Percentiles rank a stretch among this genome's conserved stretches.
phyloP scores from a whole-genome alignment of 2,329 filamentous ascomycete genomes.

The Aspergillus transmontanensis region DNA sequence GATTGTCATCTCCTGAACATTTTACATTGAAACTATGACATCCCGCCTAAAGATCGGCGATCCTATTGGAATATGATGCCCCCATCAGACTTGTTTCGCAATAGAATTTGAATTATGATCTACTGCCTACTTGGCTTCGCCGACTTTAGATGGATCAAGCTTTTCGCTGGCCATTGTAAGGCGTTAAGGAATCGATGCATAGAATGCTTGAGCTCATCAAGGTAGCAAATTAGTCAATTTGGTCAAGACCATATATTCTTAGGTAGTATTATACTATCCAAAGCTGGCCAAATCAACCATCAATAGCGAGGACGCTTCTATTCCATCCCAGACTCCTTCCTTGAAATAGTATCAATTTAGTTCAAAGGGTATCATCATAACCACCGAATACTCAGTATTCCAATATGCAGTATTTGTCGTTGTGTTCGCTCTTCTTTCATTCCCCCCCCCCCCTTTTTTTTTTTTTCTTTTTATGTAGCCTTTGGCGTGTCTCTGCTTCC shows the following conservation, averaged over 20 bases:
- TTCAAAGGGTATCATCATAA: slow-evolving; percentile 32
- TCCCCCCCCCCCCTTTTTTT: too few relatives aligned
- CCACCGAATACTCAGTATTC: slow-evolving; percentile 21
- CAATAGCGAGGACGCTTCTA: background rate
- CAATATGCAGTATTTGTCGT: slow-evolving; percentile 1
- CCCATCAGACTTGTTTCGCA: background rate
- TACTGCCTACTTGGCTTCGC: background rate
- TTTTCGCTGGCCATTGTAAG: background rate
- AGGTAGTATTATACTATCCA: background rate
- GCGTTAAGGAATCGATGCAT: background rate
- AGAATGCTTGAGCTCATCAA: background rate
- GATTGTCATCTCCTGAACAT: background rate
- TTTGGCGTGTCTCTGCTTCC: background rate
- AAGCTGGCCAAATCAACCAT: background rate
- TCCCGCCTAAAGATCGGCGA: background rate
- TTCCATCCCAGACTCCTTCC: background rate
- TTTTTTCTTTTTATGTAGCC: background rate
- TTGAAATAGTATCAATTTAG: background rate
- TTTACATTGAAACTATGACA: background rate
- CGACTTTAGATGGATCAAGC: background rate
- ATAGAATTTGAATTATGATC: background rate
- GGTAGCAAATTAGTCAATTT: background rate
- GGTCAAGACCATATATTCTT: background rate
- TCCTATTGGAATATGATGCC: background rate
- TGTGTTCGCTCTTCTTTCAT: background rate